Percentiles rank a stretch among this genome's conserved stretches.
These are phyloP conservation scores for Hypoxylon sp. DNA, from an alignment of 2,329 filamentous ascomycete species.

Conservation along the genomic window DNA sequence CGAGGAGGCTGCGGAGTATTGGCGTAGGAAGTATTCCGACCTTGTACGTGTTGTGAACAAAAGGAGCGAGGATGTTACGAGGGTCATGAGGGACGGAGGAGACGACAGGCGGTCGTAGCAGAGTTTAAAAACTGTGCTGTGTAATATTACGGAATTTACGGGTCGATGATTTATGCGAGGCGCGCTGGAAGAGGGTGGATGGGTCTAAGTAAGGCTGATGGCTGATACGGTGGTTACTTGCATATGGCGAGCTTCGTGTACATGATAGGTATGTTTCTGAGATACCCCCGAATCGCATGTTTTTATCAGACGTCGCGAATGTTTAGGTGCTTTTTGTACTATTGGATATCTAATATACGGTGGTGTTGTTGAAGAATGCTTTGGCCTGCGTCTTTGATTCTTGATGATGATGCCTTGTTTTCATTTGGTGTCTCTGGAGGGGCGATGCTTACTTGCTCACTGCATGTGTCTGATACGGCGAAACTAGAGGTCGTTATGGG, in stretches of 20 bases:
- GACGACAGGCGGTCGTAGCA: slow-evolving; percentile 3
- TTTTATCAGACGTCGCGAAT: slow-evolving; percentile 10
- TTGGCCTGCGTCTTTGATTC: too few species aligned
- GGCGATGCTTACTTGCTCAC: too few species aligned
- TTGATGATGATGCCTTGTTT: too few species aligned
- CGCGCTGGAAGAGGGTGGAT: slow-evolving; percentile 1
- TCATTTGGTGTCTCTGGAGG: too few species aligned
- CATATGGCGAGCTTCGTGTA: slow-evolving; percentile 12
- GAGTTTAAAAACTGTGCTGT: not conserved
- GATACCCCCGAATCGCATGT: slow-evolving; percentile 33
- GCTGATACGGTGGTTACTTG: not conserved
- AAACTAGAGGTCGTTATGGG: too few species aligned
- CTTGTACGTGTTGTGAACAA: slow-evolving; percentile 39
- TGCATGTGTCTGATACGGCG: too few species aligned
- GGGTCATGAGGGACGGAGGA: slow-evolving; percentile 7
- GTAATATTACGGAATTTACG: slow-evolving; percentile 11
- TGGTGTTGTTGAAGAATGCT: not conserved
- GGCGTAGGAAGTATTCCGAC: slow-evolving; percentile 46
- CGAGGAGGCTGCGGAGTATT: slow-evolving; percentile 50
- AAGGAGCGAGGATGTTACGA: slow-evolving; percentile 26
- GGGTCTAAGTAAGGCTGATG: too few species aligned
- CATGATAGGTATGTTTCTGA: slow-evolving; percentile 17
- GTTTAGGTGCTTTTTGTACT: not conserved
- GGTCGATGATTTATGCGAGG: slow-evolving; percentile 13
- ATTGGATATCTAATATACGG: not conserved